Evolutionary conservation across 306 rosid species (phyloP), one percentile per base, ranked within the genome.

Genomic region (Quillaja saponaria): DNA sequence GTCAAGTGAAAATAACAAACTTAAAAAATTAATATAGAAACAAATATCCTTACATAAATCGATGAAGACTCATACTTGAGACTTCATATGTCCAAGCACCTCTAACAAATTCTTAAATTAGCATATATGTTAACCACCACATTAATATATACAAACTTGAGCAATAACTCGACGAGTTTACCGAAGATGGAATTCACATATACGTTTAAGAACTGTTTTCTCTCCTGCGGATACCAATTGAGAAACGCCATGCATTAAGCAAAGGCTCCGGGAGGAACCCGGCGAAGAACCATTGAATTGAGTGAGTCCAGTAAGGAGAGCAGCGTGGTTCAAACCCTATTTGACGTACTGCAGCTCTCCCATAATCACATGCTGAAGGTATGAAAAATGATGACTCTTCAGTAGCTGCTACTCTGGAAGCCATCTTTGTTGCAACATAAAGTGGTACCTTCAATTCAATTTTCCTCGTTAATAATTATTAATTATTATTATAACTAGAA

Each of bases 381-480:
- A 81, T 34, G 58, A 85, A 85, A 9, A 83, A n/a, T 0, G 91
- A 85, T 0, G 82, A 35, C 31, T 59, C 49, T 21, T 76, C 44
- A 0, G 85, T 83, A 1, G 65, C 70, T 3, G 90, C 90, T 8
- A 81, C 76, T 49, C 28, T 60, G 7, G 80, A 70, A 47, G 10
- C 80, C 96, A 90, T 80, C 18, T 79, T 82, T 16, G 97, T 90
- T 13, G 90, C 87, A 8, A 87, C 96, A 9, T 90, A 87, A 5
- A 90, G 66, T 4, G 95, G 97, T 34, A 83, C 80, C 95, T 86
- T 61, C 16, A 14, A 1, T 31, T 14, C 25, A n/a, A 12, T 6
- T 55, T 34, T 17, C 15, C 8, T 44, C 40, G 40, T 41, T 64
- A 18, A 12, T 34, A 55, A 12, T 3, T 38, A 25, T 18, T 34